A percentile compares a stretch with the other conserved stretches of the same genome.
Conservation (phyloP, 2,329 filamentous ascomycete genomes). For the Trichoderma sp. region DNA sequence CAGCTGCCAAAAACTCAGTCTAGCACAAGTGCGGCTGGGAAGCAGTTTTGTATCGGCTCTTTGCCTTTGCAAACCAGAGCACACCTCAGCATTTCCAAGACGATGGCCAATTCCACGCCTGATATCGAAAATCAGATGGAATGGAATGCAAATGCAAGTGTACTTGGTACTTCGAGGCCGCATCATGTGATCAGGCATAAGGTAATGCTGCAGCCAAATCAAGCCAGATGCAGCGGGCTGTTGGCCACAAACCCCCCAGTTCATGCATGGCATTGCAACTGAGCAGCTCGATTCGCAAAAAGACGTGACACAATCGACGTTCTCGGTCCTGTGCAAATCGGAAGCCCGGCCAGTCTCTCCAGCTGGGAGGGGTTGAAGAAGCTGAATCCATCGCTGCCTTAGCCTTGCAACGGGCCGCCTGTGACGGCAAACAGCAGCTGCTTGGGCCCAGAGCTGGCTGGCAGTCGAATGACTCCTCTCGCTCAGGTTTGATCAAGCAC, state of each 20-base stretch:
- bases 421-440: conserved; percentile 8
- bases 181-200: conserved; percentile 26
- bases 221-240: conserved; percentile 20
- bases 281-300: not conserved
- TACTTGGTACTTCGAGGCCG: conserved; percentile 3
- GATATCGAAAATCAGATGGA: not conserved
- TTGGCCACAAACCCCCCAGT: conserved; percentile 14
- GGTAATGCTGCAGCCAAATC: conserved; percentile 19
- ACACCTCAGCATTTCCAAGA: not conserved
- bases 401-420: not conserved
- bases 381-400: not conserved
- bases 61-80: not conserved
- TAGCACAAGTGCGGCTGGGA: conserved; percentile 1
- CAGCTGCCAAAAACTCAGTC: not conserved
- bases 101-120: not conserved
- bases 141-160: not conserved
- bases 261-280: conserved; percentile 9
- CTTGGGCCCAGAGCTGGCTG: not conserved
- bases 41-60: not conserved
- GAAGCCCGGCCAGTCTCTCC: not conserved
- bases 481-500: not conserved
- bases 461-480: not conserved
- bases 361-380: conserved; percentile 17
- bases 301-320: conserved; percentile 18
- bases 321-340: not conserved